Base-by-base conservation (phyloP, 345 rosid species). In the Eucalyptus coolabah region DNA sequence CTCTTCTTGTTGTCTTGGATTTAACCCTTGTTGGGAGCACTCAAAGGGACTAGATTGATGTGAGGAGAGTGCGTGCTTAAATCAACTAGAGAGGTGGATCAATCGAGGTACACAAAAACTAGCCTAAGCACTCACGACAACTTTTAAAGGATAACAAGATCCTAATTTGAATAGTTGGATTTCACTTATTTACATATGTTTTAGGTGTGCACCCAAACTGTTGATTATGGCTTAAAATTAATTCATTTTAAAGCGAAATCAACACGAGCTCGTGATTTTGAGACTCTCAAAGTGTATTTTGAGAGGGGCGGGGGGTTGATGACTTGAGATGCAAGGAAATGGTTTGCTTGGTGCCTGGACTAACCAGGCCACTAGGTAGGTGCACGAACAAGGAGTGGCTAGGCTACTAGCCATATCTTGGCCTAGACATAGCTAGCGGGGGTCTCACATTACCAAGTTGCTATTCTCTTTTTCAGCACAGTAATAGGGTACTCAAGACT, bases 111-210 rank as follows among this genome's bases (percentile, higher is more conserved):
- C 67, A 6, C 67, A 60, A 26, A 24, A 60, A 12, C 4, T 59
- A 59, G 7, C 15, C 15, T 0, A 0, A 26, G 28, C 7, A 3
- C n/a, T 26, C 67, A 60, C 0, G 15, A 60, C 4, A 12, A 12
- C 67, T 28, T 56, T 60, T 28, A 60, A 26, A 60, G 32, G n/a
- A 12, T 24, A 60, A 24, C 7, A 12, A 24, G 7, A 60, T 28
- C 16, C n/a, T 12, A 28, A 60, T 23, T 56, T 23, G 60, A 56
- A 56, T 23, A 23, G 60, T 56, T 56, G 60, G 28, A 23, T 54
- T 54, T 54, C 60, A 23, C 28, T 23, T 23, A 21, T 9, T 56
- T 23, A 56, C 28, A 21, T 56, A 23, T 23, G 60, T 56, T 21
- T 54, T 54, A 2, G 28, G 28, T 54, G 60, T 54, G 60, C 28